Conservation (phyloP, 441 rosid genomes). For the Raphanus hybrid region DNA sequence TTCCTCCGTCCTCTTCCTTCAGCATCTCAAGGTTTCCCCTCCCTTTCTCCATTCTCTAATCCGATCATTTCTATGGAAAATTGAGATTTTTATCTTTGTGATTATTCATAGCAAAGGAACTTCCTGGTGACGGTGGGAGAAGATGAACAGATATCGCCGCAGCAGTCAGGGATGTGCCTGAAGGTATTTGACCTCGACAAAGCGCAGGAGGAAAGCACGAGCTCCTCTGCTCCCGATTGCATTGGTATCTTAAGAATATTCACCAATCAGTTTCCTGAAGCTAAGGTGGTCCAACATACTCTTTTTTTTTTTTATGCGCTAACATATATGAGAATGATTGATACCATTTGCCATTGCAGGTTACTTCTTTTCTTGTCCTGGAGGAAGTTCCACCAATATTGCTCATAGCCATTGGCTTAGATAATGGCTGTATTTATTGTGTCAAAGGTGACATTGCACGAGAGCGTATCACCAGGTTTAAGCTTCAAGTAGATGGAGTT, state of each 20-base stretch:
- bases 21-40: slow-evolving; percentile 77
- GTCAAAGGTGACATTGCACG: slow-evolving; percentile 97
- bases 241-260: slow-evolving; percentile 87
- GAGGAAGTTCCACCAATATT: slow-evolving; percentile 98
- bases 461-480: slow-evolving; percentile 88
- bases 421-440: slow-evolving; percentile 83
- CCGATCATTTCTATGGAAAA: not conserved
- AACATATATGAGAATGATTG: not conserved
- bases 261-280: slow-evolving; percentile 91
- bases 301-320: not conserved
- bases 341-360: slow-evolving; percentile 54
- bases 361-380: slow-evolving; percentile 86
- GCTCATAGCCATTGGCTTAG: slow-evolving; percentile 89
- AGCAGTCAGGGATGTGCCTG: slow-evolving; percentile 83
- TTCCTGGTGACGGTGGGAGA: slow-evolving; percentile 90
- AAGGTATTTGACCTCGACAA: slow-evolving; percentile 95
- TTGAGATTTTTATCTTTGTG: not conserved
- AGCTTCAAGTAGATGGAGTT: slow-evolving; percentile 69
- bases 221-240: slow-evolving; percentile 74
- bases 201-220: slow-evolving; percentile 79
- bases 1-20: slow-evolving; percentile 82
- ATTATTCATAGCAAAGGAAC: slow-evolving; percentile 80
- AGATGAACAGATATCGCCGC: slow-evolving; percentile 82
- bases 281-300: slow-evolving; percentile 72
- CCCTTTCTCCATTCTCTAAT: not conserved